phyloP scores from a whole-genome alignment of 169 alveolate species.

The Plasmodium reichenowi region DNA sequence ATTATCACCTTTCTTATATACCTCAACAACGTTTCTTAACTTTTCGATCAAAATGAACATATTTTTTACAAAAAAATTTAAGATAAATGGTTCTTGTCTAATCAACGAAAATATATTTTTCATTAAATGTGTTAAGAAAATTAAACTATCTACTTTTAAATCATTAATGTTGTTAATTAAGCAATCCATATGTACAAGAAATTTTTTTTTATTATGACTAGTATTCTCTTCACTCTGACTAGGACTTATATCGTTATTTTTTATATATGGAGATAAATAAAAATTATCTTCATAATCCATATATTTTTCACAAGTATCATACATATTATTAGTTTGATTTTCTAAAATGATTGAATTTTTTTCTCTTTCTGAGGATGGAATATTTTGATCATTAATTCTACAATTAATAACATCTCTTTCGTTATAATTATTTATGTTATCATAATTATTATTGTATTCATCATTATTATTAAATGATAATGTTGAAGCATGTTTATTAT shows the following conservation, averaged over 20 bases:
- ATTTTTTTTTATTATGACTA: neutral
- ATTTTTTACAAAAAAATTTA: slow-evolving; percentile 55
- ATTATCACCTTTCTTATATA: neutral
- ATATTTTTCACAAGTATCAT: too few species aligned
- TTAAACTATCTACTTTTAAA: slow-evolving; percentile 32
- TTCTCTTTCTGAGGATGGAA: too few species aligned
- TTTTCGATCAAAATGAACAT: slow-evolving; percentile 17
- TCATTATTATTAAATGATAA: too few species aligned
- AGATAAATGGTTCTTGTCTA: slow-evolving; percentile 47
- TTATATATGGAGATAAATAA: neutral
- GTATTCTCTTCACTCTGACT: neutral
- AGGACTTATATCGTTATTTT: neutral
- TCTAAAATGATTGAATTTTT: too few species aligned
- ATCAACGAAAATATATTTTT: slow-evolving; percentile 47
- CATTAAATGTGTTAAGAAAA: slow-evolving; percentile 53
- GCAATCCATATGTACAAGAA: neutral
- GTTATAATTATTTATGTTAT: too few species aligned
- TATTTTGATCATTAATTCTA: too few species aligned
- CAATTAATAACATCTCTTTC: too few species aligned
- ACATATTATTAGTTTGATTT: too few species aligned
- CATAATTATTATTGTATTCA: too few species aligned
- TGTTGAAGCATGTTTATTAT: too few species aligned
- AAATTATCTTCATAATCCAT: neutral
- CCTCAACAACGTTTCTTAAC: slow-evolving; percentile 9
- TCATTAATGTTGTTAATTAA: slow-evolving; percentile 20